Conservation (phyloP, 2,329 filamentous ascomycete species). For the Seiridium unicorne region DNA sequence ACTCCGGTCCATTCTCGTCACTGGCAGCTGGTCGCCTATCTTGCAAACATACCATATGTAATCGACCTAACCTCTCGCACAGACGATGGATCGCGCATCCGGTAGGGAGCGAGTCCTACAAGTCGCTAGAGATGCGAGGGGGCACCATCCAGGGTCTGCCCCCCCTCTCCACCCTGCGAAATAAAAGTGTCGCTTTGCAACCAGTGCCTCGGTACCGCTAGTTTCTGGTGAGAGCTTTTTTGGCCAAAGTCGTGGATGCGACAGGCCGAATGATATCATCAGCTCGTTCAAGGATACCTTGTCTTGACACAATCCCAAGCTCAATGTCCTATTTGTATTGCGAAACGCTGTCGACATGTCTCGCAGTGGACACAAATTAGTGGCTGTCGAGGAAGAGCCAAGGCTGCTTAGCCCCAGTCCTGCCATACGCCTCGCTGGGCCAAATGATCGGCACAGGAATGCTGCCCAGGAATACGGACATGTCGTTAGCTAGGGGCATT, state of each 20-base stretch:
- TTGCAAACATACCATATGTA: too few species aligned
- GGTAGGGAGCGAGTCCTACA: too few species aligned
- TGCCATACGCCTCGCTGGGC: constrained; percentile 30
- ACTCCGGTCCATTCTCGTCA: neutral
- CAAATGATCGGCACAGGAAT: constrained; percentile 43
- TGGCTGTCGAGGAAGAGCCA: constrained; percentile 28
- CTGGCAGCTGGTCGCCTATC: too few species aligned
- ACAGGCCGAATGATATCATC: neutral
- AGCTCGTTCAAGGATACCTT: too few species aligned
- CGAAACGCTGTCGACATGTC: too few species aligned
- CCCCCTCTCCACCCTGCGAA: too few species aligned
- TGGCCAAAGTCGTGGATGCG: neutral
- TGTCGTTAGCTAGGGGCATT: constrained; percentile 6
- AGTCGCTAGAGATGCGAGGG: neutral
- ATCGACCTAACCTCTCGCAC: neutral
- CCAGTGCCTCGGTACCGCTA: too few species aligned
- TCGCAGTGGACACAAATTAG: neutral
- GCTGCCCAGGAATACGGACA: constrained; percentile 29
- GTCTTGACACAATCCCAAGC: too few species aligned
- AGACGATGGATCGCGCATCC: neutral
- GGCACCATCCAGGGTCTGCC: neutral
- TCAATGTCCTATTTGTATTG: too few species aligned
- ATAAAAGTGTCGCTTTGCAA: too few species aligned
- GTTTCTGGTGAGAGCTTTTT: too few species aligned
- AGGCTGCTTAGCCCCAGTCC: constrained; percentile 22